Evolutionary conservation across 192 early-diverging fungal genomes (phyloP).

Genomic region (Coemansia sp.): DNA sequence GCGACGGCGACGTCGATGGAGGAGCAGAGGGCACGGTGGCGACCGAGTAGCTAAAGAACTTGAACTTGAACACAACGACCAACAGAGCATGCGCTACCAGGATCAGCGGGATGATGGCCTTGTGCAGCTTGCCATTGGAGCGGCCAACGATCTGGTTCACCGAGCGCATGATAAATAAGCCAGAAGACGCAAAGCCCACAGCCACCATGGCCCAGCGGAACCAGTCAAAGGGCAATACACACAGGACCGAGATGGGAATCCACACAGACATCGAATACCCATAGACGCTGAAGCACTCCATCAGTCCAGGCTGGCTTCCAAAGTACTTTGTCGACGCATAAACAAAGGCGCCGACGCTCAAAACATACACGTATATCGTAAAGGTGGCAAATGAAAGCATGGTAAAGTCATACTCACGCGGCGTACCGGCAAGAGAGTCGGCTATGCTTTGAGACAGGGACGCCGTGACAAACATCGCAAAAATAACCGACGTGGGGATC

Average conservation of each 20-base stretch:
- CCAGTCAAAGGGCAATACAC: slow-evolving; percentile 76
- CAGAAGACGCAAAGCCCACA: slow-evolving; percentile 69
- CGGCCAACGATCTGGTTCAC: slow-evolving; percentile 59
- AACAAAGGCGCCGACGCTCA: slow-evolving; percentile 64
- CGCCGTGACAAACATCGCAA: slow-evolving; percentile 90
- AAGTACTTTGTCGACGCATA: slow-evolving; percentile 85
- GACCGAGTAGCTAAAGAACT: slow-evolving; percentile 74
- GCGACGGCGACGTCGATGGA: neutral
- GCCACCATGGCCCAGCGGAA: slow-evolving; percentile 80
- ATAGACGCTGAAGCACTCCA: slow-evolving; percentile 83
- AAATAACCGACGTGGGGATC: slow-evolving; percentile 96
- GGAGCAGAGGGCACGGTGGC: slow-evolving; percentile 8
- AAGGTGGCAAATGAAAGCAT: slow-evolving; percentile 76
- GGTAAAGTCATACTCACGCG: slow-evolving; percentile 74
- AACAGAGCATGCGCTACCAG: slow-evolving; percentile 64
- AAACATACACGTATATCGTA: slow-evolving; percentile 80
- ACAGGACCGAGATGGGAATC: slow-evolving; percentile 82
- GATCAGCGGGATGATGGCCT: slow-evolving; percentile 65
- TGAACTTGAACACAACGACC: slow-evolving; percentile 75
- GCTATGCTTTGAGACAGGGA: slow-evolving; percentile 84
- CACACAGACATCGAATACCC: slow-evolving; percentile 92
- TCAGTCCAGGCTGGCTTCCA: slow-evolving; percentile 73
- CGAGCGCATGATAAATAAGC: slow-evolving; percentile 53
- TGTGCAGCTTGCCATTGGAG: slow-evolving; percentile 65
- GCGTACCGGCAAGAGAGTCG: slow-evolving; percentile 55